Evolutionary conservation across 1,139 yeast species (phyloP).

Genomic region (Groenewaldozyma auringiensis): DNA sequence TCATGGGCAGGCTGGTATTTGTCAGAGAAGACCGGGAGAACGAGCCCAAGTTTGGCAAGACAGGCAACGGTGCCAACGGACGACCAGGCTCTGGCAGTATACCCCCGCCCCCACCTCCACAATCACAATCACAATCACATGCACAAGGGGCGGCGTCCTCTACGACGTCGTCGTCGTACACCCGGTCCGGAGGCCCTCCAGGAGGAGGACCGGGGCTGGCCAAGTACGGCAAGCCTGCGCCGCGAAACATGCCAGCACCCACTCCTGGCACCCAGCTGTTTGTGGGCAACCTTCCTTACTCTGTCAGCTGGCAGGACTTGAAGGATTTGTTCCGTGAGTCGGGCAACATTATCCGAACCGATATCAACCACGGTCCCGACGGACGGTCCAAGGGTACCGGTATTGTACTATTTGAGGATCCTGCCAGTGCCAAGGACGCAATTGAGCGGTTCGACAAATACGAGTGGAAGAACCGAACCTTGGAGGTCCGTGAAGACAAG

Average conservation of each 20-base stretch:
- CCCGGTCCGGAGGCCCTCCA: conserved; percentile 4
- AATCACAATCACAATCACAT: conserved; percentile 9
- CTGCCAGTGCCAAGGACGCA: conserved; percentile 81
- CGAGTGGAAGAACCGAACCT: conserved; percentile 84
- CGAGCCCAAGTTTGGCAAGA: conserved; percentile 22
- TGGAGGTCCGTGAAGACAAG: conserved; percentile 50
- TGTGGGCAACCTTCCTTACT: conserved; percentile 76
- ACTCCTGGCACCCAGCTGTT: conserved; percentile 51
- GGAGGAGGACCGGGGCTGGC: conserved; percentile 3
- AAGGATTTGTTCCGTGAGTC: conserved; percentile 75
- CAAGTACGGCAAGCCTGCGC: conserved; percentile 12
- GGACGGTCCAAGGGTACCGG: conserved; percentile 89
- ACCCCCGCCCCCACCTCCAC: no score
- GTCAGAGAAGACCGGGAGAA: conserved; percentile 57
- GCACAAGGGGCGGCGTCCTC: conserved; percentile 6
- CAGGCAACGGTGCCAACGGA: conserved; percentile 18
- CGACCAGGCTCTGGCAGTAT: conserved; percentile 17
- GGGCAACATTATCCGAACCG: conserved; percentile 75
- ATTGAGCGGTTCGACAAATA: conserved; percentile 88
- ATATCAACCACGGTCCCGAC: conserved; percentile 56
- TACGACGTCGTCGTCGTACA: neutral
- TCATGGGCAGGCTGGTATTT: conserved; percentile 75
- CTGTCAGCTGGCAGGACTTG: conserved; percentile 74
- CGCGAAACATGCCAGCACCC: conserved; percentile 13
- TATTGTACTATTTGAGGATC: conserved; percentile 80